Conservation (phyloP, 108 stramenopile species). For the Nannochloropsis gaditana region DNA sequence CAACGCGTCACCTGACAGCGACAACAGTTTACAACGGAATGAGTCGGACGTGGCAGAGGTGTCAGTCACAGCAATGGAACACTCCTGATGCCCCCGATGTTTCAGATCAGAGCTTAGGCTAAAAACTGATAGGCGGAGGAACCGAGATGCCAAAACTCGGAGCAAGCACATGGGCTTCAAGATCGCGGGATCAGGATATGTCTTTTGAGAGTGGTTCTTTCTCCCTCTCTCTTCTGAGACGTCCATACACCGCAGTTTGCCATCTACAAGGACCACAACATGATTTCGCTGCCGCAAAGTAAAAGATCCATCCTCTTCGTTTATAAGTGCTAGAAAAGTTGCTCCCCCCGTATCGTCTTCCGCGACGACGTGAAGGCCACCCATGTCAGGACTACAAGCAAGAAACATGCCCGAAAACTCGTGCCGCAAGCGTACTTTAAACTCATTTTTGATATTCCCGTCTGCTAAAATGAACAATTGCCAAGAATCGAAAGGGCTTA, state of each 20-base stretch:
- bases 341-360: neutral
- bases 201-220: neutral
- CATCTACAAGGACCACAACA: neutral
- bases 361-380: neutral
- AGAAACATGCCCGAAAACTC: neutral
- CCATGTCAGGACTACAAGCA: neutral
- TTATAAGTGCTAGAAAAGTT: neutral
- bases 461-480: neutral
- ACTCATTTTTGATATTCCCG: neutral
- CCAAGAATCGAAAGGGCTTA: neutral
- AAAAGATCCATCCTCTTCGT: neutral
- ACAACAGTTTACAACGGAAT: neutral
- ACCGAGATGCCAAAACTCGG: neutral
- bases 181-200: neutral
- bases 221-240: neutral
- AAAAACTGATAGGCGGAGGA: neutral
- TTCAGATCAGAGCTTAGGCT: neutral
- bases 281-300: neutral
- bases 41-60: neutral
- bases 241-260: neutral
- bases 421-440: neutral
- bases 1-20: neutral
- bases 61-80: neutral
- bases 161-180: conserved; percentile 17
- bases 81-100: neutral